Evolutionary conservation across 768 basidiomycete species (phyloP).

Genomic region (Asterophora lycoperdoides): DNA sequence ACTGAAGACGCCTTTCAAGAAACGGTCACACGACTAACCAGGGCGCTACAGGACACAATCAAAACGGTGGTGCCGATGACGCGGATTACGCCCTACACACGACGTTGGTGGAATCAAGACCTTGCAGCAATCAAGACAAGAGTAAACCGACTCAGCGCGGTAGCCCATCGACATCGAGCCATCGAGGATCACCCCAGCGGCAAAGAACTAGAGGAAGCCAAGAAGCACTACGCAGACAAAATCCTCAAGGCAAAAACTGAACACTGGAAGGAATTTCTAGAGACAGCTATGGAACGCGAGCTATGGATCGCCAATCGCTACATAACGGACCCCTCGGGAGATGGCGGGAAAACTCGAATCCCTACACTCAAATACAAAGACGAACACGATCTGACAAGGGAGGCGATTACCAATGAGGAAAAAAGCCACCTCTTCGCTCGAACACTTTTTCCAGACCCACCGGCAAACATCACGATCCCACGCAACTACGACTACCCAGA

Average conservation of each 20-base stretch:
- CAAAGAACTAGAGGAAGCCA: background rate
- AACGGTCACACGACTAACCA: too few relatives aligned
- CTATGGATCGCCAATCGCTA: slow-evolving; percentile 15
- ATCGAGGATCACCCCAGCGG: background rate
- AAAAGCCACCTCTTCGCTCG: background rate
- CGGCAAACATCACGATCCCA: background rate
- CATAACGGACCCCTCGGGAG: slow-evolving; percentile 2
- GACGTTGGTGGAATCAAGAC: background rate
- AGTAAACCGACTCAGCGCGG: background rate
- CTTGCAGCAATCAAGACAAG: background rate
- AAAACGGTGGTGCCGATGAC: background rate
- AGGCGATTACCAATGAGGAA: background rate
- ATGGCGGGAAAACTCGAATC: slow-evolving; percentile 8
- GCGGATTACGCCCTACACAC: background rate
- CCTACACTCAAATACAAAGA: slow-evolving; percentile 6
- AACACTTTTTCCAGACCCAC: background rate
- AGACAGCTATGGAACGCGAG: too few relatives aligned
- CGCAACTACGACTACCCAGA: background rate
- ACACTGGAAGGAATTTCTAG: slow-evolving; percentile 16
- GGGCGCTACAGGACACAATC: too few relatives aligned
- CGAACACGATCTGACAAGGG: background rate
- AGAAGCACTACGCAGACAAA: background rate
- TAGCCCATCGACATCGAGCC: background rate
- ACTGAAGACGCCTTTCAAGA: too few relatives aligned
- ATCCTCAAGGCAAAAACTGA: slow-evolving; percentile 6